Evolutionary conservation across 192 early-diverging fungal species (phyloP), one percentile per base, ranked within the genome.

Genomic region (Backusella parvicylindrica): DNA sequence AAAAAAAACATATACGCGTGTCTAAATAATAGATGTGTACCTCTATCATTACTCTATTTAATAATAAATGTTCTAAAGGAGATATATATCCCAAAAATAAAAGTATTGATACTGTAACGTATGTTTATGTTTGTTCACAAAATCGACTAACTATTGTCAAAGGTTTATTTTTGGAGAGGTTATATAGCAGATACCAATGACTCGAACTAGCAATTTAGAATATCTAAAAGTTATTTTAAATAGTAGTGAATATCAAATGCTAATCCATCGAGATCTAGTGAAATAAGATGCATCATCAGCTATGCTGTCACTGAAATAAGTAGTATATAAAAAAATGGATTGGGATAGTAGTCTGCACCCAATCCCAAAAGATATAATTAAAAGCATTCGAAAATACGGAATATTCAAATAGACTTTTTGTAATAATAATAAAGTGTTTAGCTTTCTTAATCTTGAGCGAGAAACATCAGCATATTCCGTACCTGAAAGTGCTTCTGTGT

Each of bases 401-500:
- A 84, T 75, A 64, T 84, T 79, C 26, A 89, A 41, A 53, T 87
- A 87, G 23, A 89, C 87, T 88, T 74, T 18, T 8, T 40, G 30
- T 28, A 16, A 76, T 15, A 18, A 30, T 56, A 49, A 23, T 28
- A 71, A 21, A 68, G 71, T 60, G 13, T 66, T 32, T 13, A 30
- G 12, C 26, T 70, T 28, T 72, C 43, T 35, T 41, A 21, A 53
- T n/a, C 9, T 53, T 53, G 8, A 26, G 28, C 28, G 3, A 60
- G 26, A 28, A 11, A 60, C 11, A 26, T 23, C 23, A 2, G 2
- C 30, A 11, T 16, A n/a, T 31, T 21, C 3, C 26, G 28, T 72
- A 75, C 71, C 68, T 68, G 82, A 86, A 70, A 94, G 67, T 1
- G 94, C 94, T 21, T 90, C 90, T 0, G 89, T 79, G 73, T 95